Evolutionary conservation across 2,329 filamentous ascomycete species (phyloP), one percentile per base, ranked within the genome.

Genomic region (Tolypocladium nubicola): DNA sequence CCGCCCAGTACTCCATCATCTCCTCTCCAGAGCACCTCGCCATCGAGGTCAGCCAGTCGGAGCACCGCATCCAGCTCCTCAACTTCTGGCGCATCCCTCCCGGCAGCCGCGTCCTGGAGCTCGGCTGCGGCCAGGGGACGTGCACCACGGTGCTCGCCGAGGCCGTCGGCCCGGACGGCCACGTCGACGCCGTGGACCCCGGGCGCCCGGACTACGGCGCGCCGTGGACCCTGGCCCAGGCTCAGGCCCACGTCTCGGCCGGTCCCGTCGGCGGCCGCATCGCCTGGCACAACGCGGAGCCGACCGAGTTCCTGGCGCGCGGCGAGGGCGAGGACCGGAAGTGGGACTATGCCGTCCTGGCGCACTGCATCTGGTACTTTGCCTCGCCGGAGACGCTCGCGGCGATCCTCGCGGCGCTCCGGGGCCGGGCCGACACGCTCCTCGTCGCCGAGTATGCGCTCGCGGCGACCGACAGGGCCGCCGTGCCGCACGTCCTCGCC

Each of bases 121-220:
- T 85, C 41, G 82, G 81, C 54, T 84, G 82, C 66, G 82, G 82
- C 1, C 82, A 85, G 61, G 82, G 82, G 2, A 80, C 80, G 59
- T 78, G 76, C 62, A 84, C 82, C 1, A 71, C 76, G 13, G 77
- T 76, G 3, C 74, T 85, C 21, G 82, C 81, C 52, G 65, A 73
- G 62, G 73, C 64, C 23, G 73, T 80, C 1, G 75, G 77, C 3
- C 63, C 72, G 14, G 37, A 66, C 0, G 79, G 80, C 0, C 68
- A 67, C 52, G 69, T 83, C 16, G 75, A 76, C 55, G 81, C 79
- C 5, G 65, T 83, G 35, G 81, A 84, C 67, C 81, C 80, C 1
- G 80, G 74, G 0, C 62, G 69, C 0, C 66, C 74, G 9, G 72
- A 78, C 61, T 84, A 83, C 64, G 77, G 77, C 52, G 62, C 71